phyloP scores from a whole-genome alignment of 306 rosid genomes.

The Aeschynomene evenia region DNA sequence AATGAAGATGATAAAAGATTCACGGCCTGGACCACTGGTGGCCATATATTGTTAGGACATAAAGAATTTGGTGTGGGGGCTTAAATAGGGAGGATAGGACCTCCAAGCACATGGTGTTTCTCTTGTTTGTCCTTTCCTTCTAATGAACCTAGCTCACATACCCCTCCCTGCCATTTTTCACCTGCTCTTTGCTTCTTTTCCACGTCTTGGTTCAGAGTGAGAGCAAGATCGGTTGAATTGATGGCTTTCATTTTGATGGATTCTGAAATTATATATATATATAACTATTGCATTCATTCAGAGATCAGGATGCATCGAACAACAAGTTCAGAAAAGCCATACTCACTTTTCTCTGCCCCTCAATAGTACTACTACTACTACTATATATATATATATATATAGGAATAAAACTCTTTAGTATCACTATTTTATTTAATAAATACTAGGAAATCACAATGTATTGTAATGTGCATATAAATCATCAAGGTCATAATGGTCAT shows the following conservation, averaged over 20 bases:
- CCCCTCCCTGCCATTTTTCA: slow-evolving; percentile 49
- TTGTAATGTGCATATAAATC: too few species aligned
- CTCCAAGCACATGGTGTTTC: slow-evolving; percentile 44
- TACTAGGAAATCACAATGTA: too few species aligned
- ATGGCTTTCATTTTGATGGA: slow-evolving; percentile 46
- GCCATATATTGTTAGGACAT: slow-evolving; percentile 30
- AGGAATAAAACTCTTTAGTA: too few species aligned
- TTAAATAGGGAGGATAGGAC: slow-evolving; percentile 38
- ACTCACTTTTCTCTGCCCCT: slow-evolving; percentile 41
- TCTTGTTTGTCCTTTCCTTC: slow-evolving; percentile 54
- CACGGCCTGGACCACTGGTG: slow-evolving; percentile 21
- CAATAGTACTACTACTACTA: not conserved
- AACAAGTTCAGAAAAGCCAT: slow-evolving; percentile 43
- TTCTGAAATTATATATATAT: slow-evolving; percentile 58
- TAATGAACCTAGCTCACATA: not conserved
- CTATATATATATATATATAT: too few species aligned
- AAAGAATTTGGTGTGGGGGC: slow-evolving; percentile 49
- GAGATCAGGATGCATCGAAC: too few species aligned
- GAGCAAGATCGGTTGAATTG: slow-evolving; percentile 52
- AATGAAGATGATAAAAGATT: too few species aligned
- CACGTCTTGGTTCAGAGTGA: slow-evolving; percentile 61
- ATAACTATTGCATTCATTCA: slow-evolving; percentile 40
- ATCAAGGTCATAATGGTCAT: too few species aligned
- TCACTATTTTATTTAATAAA: too few species aligned
- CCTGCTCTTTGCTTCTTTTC: slow-evolving; percentile 70